Base-by-base conservation (phyloP, 345 rosid genomes). In the Gossypium sturtianum region DNA sequence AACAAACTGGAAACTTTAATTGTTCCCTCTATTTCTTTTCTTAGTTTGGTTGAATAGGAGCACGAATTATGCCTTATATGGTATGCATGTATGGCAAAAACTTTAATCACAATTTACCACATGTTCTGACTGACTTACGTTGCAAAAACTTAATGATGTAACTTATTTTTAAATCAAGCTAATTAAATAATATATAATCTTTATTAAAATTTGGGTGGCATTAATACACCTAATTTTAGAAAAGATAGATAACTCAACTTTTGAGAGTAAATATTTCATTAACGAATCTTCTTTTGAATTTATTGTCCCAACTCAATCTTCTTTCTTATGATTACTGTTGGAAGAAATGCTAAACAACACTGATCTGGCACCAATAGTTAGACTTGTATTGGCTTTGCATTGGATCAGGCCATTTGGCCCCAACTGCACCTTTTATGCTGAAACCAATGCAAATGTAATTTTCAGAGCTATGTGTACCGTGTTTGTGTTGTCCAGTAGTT, bases 1-100 rank as follows among this genome's bases (percentile, higher is more conserved):
- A 34, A 4, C 7, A 34, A 34, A 34, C 29, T 44, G 43, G 43
- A 63, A 48, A 54, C 56, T 67, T 48, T 66, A 23, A 44, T 48
- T 23, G 19, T 67, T 47, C 16, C 56, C 41, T 67, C 7, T 22
- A 19, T 20, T 44, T 65, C 44, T 17, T 43, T 65, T 65, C 52
- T 65, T 64, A 64, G 54, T 66, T 67, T 67, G 56, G 56, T 67
- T 67, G 56, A 47, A 48, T 68, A 67, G n/a, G 56, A 47, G 5
- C 6, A 16, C 10, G 0, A 0, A 47, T 53, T 17, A 53, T 53
- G n/a, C 58, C 58, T 53, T 53, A 53, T 53, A 53, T n/a, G 9
- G 22, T 53, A 53, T 53, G 22, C 47, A 11, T 17, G 4, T 29
- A 17, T 4, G 22, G 16, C 5, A 10, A 51, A 27, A 27, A 16